phyloP scores from a whole-genome alignment of 345 rosid genomes.

The Melaleuca alternifolia region DNA sequence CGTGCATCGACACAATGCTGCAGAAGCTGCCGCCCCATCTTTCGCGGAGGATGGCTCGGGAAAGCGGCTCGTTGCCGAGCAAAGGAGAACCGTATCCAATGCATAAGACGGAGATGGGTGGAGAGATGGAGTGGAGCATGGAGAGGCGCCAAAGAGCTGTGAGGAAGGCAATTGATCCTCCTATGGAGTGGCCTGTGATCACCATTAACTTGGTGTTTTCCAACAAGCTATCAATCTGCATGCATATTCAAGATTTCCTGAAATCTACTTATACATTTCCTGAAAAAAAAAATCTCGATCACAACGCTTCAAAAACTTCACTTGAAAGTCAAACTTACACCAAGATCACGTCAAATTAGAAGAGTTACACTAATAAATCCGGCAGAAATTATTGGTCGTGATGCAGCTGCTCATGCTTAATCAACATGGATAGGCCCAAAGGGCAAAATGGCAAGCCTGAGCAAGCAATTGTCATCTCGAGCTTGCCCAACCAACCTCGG shows the following conservation, averaged over 20 bases:
- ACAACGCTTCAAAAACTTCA: neutral
- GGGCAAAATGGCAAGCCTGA: neutral
- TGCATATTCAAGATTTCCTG: fast-evolving
- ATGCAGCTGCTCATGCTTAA: neutral
- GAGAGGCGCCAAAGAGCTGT: constrained; percentile 65
- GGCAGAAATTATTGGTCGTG: neutral
- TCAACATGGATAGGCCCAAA: neutral
- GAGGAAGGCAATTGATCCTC: constrained; percentile 60
- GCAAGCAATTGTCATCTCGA: neutral
- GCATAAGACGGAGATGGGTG: constrained; percentile 36
- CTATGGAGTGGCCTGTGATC: constrained; percentile 68
- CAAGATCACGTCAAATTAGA: neutral
- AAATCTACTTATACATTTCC: too few relatives aligned
- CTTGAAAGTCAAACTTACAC: neutral
- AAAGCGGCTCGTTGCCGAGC: constrained; percentile 57
- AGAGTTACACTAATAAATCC: neutral
- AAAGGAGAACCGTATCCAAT: constrained; percentile 76
- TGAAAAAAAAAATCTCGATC: too few relatives aligned
- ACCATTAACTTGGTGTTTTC: constrained; percentile 38
- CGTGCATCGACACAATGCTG: constrained; percentile 50
- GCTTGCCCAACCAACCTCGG: neutral
- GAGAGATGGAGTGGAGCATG: constrained; percentile 1
- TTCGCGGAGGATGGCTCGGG: constrained; percentile 37
- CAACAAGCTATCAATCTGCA: constrained; percentile 25
- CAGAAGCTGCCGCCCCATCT: constrained; percentile 66